Conservation (phyloP, 192 early-diverging fungal genomes). For the Coemansia sp. region DNA sequence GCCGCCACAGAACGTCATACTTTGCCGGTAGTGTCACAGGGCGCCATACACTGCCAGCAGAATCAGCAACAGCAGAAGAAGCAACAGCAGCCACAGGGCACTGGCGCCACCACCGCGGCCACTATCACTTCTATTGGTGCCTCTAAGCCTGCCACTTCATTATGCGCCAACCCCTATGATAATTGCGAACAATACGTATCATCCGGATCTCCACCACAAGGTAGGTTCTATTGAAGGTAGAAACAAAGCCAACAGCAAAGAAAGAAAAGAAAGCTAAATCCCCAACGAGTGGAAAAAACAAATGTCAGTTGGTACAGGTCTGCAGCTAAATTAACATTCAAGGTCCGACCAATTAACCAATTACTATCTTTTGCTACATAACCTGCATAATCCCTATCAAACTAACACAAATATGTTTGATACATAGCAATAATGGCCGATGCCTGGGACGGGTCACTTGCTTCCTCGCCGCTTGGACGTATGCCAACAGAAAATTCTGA, state of each 20-base stretch:
- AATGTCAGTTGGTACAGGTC: too few relatives aligned
- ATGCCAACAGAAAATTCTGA: background rate
- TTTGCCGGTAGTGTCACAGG: conserved; percentile 1
- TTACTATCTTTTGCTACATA: background rate
- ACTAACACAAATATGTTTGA: too few relatives aligned
- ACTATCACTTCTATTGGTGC: background rate
- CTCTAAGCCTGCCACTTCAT: conserved; percentile 3
- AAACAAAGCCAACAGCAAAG: background rate
- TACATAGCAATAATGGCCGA: background rate
- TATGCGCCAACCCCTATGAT: background rate
- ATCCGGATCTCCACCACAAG: conserved; percentile 2
- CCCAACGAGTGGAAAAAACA: background rate
- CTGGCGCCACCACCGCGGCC: conserved; percentile 1
- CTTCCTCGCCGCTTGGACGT: background rate
- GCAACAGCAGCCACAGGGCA: background rate
- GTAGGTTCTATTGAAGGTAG: background rate
- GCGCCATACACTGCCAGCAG: background rate
- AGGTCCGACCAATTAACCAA: background rate
- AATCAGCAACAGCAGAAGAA: too few relatives aligned
- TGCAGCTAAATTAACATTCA: background rate
- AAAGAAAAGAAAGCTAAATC: background rate
- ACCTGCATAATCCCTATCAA: too few relatives aligned
- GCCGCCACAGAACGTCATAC: background rate
- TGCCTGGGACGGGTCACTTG: background rate
- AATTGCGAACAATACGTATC: background rate